Conservation (phyloP, 805 yeast genomes). For the Zygosaccharomyces bailii region DNA sequence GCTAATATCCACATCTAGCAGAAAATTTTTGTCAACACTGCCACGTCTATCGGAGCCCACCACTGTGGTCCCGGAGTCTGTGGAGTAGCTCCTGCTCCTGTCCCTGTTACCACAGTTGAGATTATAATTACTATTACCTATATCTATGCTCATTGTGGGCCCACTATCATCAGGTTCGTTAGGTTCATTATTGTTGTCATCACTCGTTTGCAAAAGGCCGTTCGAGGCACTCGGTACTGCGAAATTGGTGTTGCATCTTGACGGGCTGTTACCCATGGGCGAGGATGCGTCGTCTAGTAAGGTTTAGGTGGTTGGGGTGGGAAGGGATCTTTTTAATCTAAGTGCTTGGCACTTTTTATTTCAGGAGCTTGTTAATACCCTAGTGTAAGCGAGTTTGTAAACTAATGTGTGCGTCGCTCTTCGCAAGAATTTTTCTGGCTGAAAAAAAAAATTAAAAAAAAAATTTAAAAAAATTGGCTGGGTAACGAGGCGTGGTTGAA, state of each 20-base stretch:
- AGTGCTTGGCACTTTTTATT: not conserved
- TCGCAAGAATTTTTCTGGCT: not conserved
- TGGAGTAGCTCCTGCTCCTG: slow-evolving; percentile 16
- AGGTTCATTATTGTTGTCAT: slow-evolving; percentile 39
- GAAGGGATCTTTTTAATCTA: not conserved
- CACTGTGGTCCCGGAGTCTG: slow-evolving; percentile 21
- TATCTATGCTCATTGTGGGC: slow-evolving; percentile 37
- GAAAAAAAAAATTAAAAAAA: not conserved
- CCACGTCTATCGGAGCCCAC: slow-evolving; percentile 19
- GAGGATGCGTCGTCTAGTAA: not conserved
- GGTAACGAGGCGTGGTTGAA: not conserved
- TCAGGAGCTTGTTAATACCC: not conserved
- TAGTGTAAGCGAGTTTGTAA: not conserved
- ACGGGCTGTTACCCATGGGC: slow-evolving; percentile 64
- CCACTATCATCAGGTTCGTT: slow-evolving; percentile 49
- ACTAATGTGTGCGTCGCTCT: not conserved
- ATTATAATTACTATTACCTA: slow-evolving; percentile 14
- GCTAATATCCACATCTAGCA: slow-evolving; percentile 33
- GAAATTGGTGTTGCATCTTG: slow-evolving; percentile 42
- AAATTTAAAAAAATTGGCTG: not conserved
- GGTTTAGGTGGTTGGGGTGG: not conserved
- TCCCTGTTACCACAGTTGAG: slow-evolving; percentile 12
- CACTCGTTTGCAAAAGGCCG: slow-evolving; percentile 32
- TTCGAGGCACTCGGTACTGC: slow-evolving; percentile 38
- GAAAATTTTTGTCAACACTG: slow-evolving; percentile 13